These are phyloP conservation scores for Neonectria punicea DNA, from an alignment of 2,329 filamentous ascomycete species.

Conservation along the genomic window DNA sequence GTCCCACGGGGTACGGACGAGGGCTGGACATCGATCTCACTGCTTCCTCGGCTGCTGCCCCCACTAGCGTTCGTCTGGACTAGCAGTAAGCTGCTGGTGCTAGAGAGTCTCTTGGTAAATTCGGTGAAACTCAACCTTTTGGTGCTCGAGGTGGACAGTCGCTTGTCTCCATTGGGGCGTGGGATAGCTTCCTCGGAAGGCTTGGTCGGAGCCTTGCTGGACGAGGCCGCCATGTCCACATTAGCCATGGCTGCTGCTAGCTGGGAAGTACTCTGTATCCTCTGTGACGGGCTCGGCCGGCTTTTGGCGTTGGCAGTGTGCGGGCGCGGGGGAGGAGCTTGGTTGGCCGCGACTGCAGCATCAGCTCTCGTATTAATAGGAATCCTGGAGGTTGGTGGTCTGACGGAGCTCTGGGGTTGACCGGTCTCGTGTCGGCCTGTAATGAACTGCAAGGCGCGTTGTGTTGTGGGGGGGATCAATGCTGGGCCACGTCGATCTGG, in stretches of 20 bases:
- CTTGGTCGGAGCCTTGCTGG: conserved; percentile 31
- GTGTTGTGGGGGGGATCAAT: conserved; percentile 58
- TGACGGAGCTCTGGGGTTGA: conserved; percentile 46
- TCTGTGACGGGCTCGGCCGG: conserved; percentile 56
- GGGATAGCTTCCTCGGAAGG: conserved; percentile 48
- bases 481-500: conserved; percentile 44
- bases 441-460: conserved; percentile 63
- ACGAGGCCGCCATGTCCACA: conserved; percentile 35
- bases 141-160: conserved; percentile 62
- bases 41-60: conserved; percentile 60
- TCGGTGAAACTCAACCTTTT: conserved; percentile 72
- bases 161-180: conserved; percentile 55
- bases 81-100: conserved; percentile 68
- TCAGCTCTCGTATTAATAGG: conserved; percentile 47
- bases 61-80: conserved; percentile 66
- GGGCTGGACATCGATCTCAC: conserved; percentile 55
- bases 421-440: conserved; percentile 54
- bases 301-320: conserved; percentile 64
- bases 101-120: conserved; percentile 69
- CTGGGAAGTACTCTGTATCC: conserved; percentile 61
- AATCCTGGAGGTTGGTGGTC: conserved; percentile 46
- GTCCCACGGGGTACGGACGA: conserved; percentile 51
- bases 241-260: conserved; percentile 47
- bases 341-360: conserved; percentile 29
- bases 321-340: conserved; percentile 53